A percentile compares a stretch with the other conserved stretches of the same genome.
phyloP scores from a whole-genome alignment of 2,329 filamentous ascomycete species.

The Curvularia verruculosa region DNA sequence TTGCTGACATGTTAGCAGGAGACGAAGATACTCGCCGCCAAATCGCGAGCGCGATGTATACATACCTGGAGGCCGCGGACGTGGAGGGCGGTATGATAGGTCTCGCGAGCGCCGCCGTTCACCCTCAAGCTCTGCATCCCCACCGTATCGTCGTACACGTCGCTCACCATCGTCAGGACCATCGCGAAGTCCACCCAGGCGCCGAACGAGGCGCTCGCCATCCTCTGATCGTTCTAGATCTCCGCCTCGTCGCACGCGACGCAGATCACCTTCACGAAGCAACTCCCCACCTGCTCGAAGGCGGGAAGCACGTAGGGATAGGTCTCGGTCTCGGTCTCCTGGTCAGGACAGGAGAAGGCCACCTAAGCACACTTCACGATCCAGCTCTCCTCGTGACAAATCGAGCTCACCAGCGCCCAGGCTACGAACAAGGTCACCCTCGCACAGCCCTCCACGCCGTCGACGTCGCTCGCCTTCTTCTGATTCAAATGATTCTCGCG shows the following conservation, averaged over 20 bases:
- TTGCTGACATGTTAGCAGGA: slow-evolving; percentile 45
- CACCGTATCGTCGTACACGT: slow-evolving; percentile 18
- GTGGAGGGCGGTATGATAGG: slow-evolving; percentile 45
- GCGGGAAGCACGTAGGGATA: slow-evolving; percentile 31
- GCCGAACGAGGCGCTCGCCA: slow-evolving; percentile 35
- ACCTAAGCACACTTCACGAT: slow-evolving; percentile 53
- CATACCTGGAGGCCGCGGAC: slow-evolving; percentile 55
- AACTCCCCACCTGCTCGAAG: slow-evolving; percentile 27
- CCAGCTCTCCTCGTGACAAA: slow-evolving; percentile 55
- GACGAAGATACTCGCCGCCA: slow-evolving; percentile 54
- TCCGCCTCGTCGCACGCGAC: slow-evolving; percentile 31
- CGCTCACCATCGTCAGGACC: slow-evolving; percentile 23
- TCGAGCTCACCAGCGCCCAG: slow-evolving; percentile 63
- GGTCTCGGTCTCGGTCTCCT: slow-evolving; percentile 41
- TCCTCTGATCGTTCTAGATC: slow-evolving; percentile 41
- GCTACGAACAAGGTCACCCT: slow-evolving; percentile 43
- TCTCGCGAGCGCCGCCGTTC: slow-evolving; percentile 45
- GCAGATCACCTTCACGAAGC: slow-evolving; percentile 22
- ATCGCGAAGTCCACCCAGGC: slow-evolving; percentile 35
- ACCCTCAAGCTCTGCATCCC: slow-evolving; percentile 31
- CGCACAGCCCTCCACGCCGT: slow-evolving; percentile 43
- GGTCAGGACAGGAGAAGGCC: slow-evolving; percentile 40
- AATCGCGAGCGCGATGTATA: slow-evolving; percentile 64
- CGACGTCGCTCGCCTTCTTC: slow-evolving; percentile 48
- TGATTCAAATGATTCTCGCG: slow-evolving; percentile 52